Base-by-base conservation (phyloP, 148 eudicot species). In the Pouteria glomerata region DNA sequence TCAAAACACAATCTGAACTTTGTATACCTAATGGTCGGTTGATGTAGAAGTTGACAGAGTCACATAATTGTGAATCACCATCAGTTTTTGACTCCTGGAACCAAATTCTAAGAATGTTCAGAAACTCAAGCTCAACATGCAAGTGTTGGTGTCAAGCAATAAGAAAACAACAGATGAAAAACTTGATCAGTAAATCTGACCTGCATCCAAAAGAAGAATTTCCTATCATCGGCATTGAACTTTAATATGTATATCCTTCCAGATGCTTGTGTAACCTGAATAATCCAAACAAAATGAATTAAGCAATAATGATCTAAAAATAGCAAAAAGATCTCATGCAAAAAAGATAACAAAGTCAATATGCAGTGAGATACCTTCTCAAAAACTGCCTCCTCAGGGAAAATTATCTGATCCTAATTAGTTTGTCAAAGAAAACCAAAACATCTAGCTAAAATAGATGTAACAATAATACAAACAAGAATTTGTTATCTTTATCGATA, bases 151-250 rank as follows among this genome's bases (percentile, higher is more conserved):
- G 10, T 15, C n/a, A 27, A 19, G 2, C 10, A 33, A 41, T 33
- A 12, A 4, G 8, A 68, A 23, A 24, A 13, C 1, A n/a, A n/a
- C n/a, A n/a, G n/a, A n/a, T n/a, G 35, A 14, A 31, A 57, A 57
- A 57, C 8, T n/a, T 39, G 30, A 48, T 33, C 14, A 26, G 21
- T 14, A 52, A 1, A 74, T 19, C 78, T 11, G 52, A 89, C 99
- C 90, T 95, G 99, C 90, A 95, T 91, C 99, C 96, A 95, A 69
- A 89, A 91, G 85, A 95, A 95, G 74, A 88, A 84, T 82, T 86
- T 95, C 79, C 99, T 85, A 77, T 91, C 93, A 80, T 95, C 97
- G n/a, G 92, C 82, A 73, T 78, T 89, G 77, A 95, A 95, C 89
- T 95, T 95, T 73, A 95, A 79, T 57, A 91, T 82, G 76, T 91